Percentiles rank a stretch among this genome's conserved stretches.
Evolutionary conservation across 2,329 filamentous ascomycete species (phyloP).

Genomic region (Cercospora sp.): DNA sequence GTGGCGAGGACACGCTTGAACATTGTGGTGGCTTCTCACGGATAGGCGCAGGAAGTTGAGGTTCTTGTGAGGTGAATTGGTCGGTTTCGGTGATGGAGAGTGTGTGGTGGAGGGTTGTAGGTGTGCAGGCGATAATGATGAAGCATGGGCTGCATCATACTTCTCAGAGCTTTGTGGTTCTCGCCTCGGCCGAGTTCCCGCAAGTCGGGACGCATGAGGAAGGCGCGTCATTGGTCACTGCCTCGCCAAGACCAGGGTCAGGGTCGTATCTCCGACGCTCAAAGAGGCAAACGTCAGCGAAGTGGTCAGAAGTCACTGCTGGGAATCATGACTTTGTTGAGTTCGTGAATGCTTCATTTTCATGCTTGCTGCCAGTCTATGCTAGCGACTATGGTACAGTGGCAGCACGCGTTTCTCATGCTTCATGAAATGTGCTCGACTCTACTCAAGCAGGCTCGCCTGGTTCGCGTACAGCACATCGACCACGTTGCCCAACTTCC

Average conservation of each 20-base stretch:
- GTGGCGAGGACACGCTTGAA: conserved; percentile 59
- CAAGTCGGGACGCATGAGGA: not conserved
- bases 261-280: conserved; percentile 1
- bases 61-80: not conserved
- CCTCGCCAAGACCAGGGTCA: not conserved
- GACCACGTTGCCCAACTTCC: conserved; percentile 95
- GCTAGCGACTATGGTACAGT: conserved; percentile 22
- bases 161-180: conserved; percentile 15
- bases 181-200: not conserved
- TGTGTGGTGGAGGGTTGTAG: conserved; percentile 9
- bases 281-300: conserved; percentile 3
- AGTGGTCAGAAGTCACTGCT: not conserved
- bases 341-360: conserved; percentile 9
- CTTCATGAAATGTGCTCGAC: not conserved
- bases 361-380: conserved; percentile 17
- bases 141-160: conserved; percentile 9
- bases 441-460: conserved; percentile 89
- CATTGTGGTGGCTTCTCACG: conserved; percentile 45
- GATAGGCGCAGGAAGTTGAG: not conserved
- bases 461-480: conserved; percentile 98
- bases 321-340: conserved; percentile 3
- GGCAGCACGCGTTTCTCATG: conserved; percentile 14
- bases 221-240: not conserved
- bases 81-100: conserved; percentile 9
- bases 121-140: not conserved